A percentile compares a stretch with the other conserved stretches of the same genome.
These are phyloP conservation scores for Annona cherimola DNA, from an alignment of 164 flowering plant genomes.

Conservation along the genomic window DNA sequence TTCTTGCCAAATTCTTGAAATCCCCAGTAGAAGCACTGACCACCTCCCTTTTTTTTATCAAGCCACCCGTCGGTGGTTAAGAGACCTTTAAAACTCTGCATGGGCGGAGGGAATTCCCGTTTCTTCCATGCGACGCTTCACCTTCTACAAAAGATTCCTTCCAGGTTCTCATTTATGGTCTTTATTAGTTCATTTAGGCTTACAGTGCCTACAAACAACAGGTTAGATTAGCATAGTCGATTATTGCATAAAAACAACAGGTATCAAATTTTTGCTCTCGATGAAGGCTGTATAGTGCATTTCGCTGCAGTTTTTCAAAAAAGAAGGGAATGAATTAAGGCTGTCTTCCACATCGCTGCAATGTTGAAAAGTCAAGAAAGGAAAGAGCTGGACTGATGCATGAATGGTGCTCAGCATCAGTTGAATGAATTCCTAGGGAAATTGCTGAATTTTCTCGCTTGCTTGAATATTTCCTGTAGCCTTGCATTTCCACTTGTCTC, in stretches of 20 bases:
- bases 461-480: slow-evolving; percentile 15
- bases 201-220: slow-evolving; percentile 10
- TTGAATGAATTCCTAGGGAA: slow-evolving; percentile 9
- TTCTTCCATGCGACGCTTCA: slow-evolving; percentile 14
- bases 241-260: not conserved
- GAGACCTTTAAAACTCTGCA: slow-evolving; percentile 13
- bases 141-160: slow-evolving; percentile 13
- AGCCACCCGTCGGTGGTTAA: slow-evolving; percentile 8
- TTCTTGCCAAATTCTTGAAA: slow-evolving; percentile 5
- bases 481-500: slow-evolving; percentile 15
- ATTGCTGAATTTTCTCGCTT: slow-evolving; percentile 4
- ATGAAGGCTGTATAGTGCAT: not conserved
- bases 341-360: no score
- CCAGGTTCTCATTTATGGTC: slow-evolving; percentile 6
- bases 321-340: not conserved
- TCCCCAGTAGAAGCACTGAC: slow-evolving; percentile 9
- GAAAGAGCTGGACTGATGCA: not conserved
- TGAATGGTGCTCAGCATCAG: slow-evolving; percentile 1
- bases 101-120: not conserved
- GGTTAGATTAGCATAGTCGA: not conserved
- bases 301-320: not conserved
- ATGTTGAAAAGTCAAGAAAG: not conserved
- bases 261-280: not conserved
- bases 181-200: slow-evolving; percentile 10
- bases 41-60: slow-evolving; percentile 11